phyloP scores from a whole-genome alignment of 495 filamentous ascomycete species.

The Penicillium odoratum region DNA sequence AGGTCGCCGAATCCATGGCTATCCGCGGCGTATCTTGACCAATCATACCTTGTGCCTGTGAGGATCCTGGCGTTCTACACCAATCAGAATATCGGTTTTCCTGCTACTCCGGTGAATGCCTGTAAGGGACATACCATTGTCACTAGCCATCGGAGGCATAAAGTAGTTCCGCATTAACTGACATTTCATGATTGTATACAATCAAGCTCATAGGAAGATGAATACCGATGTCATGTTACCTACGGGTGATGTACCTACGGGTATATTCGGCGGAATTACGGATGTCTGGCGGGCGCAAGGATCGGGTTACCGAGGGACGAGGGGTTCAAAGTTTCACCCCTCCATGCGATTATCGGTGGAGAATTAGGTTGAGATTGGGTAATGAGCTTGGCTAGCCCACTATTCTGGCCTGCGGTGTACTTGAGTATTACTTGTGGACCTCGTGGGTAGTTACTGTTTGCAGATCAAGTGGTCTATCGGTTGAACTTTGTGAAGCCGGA shows the following conservation, averaged over 20 bases:
- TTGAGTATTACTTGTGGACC: too few relatives aligned
- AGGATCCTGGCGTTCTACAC: constrained; percentile 4
- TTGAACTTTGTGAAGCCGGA: background rate
- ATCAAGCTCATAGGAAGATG: background rate
- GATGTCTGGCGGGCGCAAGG: constrained; percentile 8
- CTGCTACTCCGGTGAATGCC: constrained; percentile 3
- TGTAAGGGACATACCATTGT: constrained; percentile 20
- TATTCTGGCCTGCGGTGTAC: background rate
- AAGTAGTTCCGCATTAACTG: constrained; percentile 17
- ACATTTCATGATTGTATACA: background rate
- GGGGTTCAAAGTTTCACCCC: constrained; percentile 1
- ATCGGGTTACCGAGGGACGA: constrained; percentile 20
- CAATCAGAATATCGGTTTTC: constrained; percentile 44
- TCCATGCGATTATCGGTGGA: constrained; percentile 2
- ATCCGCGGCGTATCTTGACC: constrained; percentile 15
- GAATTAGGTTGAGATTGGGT: background rate
- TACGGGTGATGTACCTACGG: constrained; percentile 21
- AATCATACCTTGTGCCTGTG: constrained; percentile 14
- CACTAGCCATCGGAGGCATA: constrained; percentile 13
- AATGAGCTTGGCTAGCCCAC: background rate
- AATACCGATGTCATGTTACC: background rate
- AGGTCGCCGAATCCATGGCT: constrained; percentile 36
- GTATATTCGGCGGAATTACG: constrained; percentile 29
- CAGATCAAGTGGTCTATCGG: background rate
- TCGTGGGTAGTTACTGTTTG: background rate